phyloP scores from a whole-genome alignment of 2,329 filamentous ascomycete species.

The Malbranchea cinnamomea region DNA sequence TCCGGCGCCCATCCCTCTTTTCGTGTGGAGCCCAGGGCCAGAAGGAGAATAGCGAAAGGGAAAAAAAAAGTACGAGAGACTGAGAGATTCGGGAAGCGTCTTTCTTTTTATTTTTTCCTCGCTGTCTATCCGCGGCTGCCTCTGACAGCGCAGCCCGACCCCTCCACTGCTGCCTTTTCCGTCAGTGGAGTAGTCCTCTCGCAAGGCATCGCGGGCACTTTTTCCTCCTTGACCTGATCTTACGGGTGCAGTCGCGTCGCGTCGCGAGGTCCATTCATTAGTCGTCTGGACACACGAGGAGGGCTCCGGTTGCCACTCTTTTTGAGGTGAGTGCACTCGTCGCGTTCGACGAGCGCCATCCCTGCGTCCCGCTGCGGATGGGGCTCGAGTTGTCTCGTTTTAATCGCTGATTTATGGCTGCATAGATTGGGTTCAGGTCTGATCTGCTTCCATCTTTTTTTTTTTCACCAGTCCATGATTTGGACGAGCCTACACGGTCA shows the following conservation, averaged over 20 bases:
- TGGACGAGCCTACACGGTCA: constrained; percentile 6
- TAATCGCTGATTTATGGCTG: neutral
- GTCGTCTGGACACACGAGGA: neutral
- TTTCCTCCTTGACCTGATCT: neutral
- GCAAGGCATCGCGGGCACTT: neutral
- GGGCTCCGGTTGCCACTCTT: neutral
- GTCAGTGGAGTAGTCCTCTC: neutral
- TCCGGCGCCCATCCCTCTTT: constrained; percentile 2
- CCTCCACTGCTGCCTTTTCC: constrained; percentile 1
- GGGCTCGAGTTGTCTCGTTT: neutral
- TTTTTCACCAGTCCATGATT: constrained; percentile 9
- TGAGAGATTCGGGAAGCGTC: constrained; percentile 1
- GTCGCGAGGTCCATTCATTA: constrained; percentile 1
- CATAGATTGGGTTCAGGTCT: constrained; percentile 1
- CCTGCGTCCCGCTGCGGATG: neutral
- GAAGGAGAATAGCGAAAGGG: neutral
- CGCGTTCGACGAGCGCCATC: neutral
- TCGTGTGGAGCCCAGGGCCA: neutral
- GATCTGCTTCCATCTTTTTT: constrained; percentile 3
- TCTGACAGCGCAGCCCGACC: neutral
- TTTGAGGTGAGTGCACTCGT: constrained; percentile 4
- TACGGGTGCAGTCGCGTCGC: neutral
- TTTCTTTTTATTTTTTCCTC: constrained; percentile 1
- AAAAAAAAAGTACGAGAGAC: neutral
- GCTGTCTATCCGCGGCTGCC: neutral